phyloP scores from a whole-genome alignment of 148 eudicot species.

The Drosera capensis region DNA sequence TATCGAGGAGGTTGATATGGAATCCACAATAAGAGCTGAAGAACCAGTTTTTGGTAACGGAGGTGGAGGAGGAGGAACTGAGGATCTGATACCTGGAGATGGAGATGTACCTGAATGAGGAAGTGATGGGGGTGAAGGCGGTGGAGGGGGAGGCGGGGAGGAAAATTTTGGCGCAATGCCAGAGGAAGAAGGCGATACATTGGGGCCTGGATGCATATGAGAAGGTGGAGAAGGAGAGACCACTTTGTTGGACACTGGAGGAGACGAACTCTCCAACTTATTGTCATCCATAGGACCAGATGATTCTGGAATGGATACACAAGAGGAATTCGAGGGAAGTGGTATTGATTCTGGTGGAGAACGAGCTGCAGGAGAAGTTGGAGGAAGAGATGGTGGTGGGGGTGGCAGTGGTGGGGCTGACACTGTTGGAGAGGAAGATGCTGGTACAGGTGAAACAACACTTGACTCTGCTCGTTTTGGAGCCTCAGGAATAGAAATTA shows the following conservation, averaged over 20 bases:
- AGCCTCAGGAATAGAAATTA: slow-evolving; percentile 10
- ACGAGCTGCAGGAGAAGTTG: slow-evolving; percentile 1
- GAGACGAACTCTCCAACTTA: neutral
- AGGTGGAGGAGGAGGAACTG: slow-evolving; percentile 8
- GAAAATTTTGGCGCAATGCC: neutral
- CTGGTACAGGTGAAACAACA: slow-evolving; percentile 3
- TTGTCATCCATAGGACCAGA: neutral
- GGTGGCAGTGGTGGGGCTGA: slow-evolving; percentile 9
- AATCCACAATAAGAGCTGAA: neutral
- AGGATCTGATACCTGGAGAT: neutral
- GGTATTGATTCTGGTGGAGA: neutral
- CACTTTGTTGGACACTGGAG: neutral
- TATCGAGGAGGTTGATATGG: slow-evolving; percentile 2
- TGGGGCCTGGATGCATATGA: neutral
- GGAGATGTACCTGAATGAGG: too few species aligned
- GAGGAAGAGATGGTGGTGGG: slow-evolving; percentile 7
- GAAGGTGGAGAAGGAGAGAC: neutral
- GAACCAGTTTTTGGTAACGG: slow-evolving; percentile 3
- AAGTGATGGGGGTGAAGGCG: slow-evolving; percentile 2
- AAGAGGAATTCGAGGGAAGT: neutral
- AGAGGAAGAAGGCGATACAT: neutral
- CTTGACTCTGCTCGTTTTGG: slow-evolving; percentile 9
- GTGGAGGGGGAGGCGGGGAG: slow-evolving; percentile 13
- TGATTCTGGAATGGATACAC: neutral
- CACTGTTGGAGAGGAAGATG: slow-evolving; percentile 8